phyloP scores from a whole-genome alignment of 2,329 filamentous ascomycete species.

The Hymenoscyphus infarciens region DNA sequence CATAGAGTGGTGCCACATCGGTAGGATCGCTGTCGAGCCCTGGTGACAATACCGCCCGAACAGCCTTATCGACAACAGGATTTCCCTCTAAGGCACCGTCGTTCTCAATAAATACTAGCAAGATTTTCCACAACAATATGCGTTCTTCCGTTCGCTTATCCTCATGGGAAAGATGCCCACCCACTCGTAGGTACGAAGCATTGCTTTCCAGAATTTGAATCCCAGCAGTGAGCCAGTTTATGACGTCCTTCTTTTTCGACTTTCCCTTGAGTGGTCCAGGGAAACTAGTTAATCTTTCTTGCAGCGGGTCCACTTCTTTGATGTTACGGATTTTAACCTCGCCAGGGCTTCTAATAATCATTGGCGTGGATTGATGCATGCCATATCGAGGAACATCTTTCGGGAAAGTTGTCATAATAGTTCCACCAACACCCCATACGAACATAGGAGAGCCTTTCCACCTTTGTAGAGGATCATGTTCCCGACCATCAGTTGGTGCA shows the following conservation, averaged over 20 bases:
- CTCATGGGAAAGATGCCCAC: slow-evolving; percentile 51
- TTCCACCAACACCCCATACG: slow-evolving; percentile 82
- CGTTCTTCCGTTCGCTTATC: slow-evolving; percentile 76
- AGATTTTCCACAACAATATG: slow-evolving; percentile 80
- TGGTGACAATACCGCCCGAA: slow-evolving; percentile 71
- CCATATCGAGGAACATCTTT: slow-evolving; percentile 84
- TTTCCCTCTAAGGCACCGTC: slow-evolving; percentile 79
- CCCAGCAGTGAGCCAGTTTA: slow-evolving; percentile 73
- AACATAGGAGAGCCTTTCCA: slow-evolving; percentile 91
- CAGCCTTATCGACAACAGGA: slow-evolving; percentile 65
- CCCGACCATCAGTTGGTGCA: slow-evolving; percentile 60
- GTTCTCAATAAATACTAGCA: slow-evolving; percentile 77
- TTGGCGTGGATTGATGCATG: slow-evolving; percentile 62
- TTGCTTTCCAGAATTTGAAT: slow-evolving; percentile 70
- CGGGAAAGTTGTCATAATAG: slow-evolving; percentile 79
- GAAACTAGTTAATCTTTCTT: slow-evolving; percentile 73
- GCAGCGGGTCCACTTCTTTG: slow-evolving; percentile 68
- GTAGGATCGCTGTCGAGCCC: slow-evolving; percentile 38
- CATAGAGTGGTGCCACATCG: slow-evolving; percentile 33
- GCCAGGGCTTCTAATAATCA: slow-evolving; percentile 77
- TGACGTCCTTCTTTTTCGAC: slow-evolving; percentile 90
- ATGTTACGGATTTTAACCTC: slow-evolving; percentile 75
- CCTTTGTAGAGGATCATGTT: slow-evolving; percentile 74
- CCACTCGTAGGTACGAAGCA: slow-evolving; percentile 39
- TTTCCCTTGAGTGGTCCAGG: slow-evolving; percentile 87